Evolutionary conservation across 73 alveolate species (phyloP), one percentile per base, ranked within the genome.

Genomic region (Paramecium primaurelia): DNA sequence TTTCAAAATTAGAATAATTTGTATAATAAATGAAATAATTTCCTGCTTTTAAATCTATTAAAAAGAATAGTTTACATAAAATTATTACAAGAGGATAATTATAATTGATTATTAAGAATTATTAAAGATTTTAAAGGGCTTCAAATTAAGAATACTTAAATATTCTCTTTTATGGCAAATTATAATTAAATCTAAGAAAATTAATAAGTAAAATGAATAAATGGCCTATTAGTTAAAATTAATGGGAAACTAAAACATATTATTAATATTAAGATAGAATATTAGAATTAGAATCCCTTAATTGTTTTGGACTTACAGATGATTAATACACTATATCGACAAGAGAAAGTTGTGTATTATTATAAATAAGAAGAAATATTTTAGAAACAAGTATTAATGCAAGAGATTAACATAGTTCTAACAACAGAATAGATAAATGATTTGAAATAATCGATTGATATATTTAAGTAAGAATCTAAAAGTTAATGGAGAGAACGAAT

Each of bases 241-340:
- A 64, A 32, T 64, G 84, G 84, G 84, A 64, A 64, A 64, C 51
- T 30, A 64, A 64, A 64, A 64, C 84, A 8, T 64, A 64, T 64
- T 64, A 64, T 64, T 28, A 64, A 64, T 64, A 64, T 64, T 2
- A 64, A n/a, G 84, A 64, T 64, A 64, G 84, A 32, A 64, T 34
- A 5, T 64, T 64, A 64, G 84, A 64, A 64, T 32, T 64, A 64
- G 47, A 64, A 34, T 28, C 84, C 0, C 25, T 64, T 2, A 34
- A 26, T 64, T 64, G 84, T 28, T 64, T 64, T 64, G 84, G 84
- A 64, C 49, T 64, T 4, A 64, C 84, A 11, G 47, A 64, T 64
- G 84, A 64, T 28, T 28, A 64, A 64, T 64, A 64, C 49, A 64
- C 84, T 25, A 64, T 64, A 10, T 64, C 84, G 10, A 64, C 84